A percentile compares a stretch with the other conserved stretches of the same genome.
Conservation (phyloP, 2,329 filamentous ascomycete genomes). For the Aspergillus tanneri region DNA sequence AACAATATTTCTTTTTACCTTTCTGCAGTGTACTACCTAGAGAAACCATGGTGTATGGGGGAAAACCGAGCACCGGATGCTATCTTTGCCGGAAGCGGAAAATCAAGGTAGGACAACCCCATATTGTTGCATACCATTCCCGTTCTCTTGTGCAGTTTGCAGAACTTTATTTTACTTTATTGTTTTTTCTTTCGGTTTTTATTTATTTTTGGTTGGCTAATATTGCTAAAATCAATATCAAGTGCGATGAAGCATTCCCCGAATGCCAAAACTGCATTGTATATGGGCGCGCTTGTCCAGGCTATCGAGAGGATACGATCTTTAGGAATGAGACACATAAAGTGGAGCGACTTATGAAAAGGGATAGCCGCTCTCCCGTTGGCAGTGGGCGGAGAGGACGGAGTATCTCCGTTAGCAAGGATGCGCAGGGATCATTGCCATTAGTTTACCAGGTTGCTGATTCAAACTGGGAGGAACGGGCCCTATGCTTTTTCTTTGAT, state of each 20-base stretch:
- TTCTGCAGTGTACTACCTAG: not conserved
- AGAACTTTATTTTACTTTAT: not conserved
- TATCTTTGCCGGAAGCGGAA: constrained; percentile 42
- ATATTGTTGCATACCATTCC: not conserved
- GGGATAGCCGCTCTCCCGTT: constrained; percentile 7
- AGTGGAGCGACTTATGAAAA: constrained; percentile 30
- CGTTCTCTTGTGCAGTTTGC: not conserved
- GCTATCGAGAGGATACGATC: constrained; percentile 37
- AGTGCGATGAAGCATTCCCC: constrained; percentile 41
- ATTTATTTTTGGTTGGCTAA: not conserved
- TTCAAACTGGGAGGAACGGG: constrained; percentile 37
- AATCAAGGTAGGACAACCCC: constrained; percentile 36
- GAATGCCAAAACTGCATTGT: constrained; percentile 37
- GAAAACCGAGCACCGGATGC: constrained; percentile 42
- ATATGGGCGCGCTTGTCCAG: constrained; percentile 39
- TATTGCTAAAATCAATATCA: constrained; percentile 17
- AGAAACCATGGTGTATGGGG: constrained; percentile 41
- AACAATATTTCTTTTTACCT: not conserved
- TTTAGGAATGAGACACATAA: constrained; percentile 37
- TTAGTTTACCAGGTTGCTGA: constrained; percentile 26
- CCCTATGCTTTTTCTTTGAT: constrained; percentile 44
- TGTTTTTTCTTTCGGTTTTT: not conserved
- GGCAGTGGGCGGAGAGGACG: not conserved
- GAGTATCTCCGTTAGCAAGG: not conserved
- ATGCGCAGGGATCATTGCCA: constrained; percentile 10